Evolutionary conservation across 2,329 filamentous ascomycete species (phyloP), one percentile per base, ranked within the genome.

Genomic region (Ophiostoma sp.): DNA sequence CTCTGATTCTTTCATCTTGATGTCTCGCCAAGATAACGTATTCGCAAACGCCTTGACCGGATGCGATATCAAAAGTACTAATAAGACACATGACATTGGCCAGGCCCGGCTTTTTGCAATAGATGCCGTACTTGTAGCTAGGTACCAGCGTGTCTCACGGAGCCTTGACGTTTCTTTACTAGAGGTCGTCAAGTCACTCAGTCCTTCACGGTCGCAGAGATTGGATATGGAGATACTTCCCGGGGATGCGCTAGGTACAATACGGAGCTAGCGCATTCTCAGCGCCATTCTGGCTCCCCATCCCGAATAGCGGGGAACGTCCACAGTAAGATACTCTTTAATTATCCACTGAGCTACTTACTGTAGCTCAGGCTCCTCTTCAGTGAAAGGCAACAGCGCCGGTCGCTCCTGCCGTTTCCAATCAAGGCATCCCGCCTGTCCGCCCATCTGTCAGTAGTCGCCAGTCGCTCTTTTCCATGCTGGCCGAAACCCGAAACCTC

Each of bases 201-300:
- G 27, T 27, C 27, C 27, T 27, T 27, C 27, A 27, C 27, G 27
- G 27, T 27, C 27, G 27, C 27, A 27, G 27, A 27, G 27, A 55
- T 18, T 55, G 49, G 49, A 55, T 55, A 27, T 55, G 18, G 49
- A 55, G 27, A 55, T 55, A 55, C 49, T 55, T 18, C 49, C 49
- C 49, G 12, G 27, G 27, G 49, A 27, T 9, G 27, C 49, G 14
- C 49, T 55, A 55, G 18, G 49, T n/a, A 18, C 27, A 55, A 9
- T 9, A 55, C 49, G 49, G 49, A 27, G 27, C 27, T 55, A 55
- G 49, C 49, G 49, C 49, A 27, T 27, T 11, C 49, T 55, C 49
- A 55, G 49, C 27, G 49, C 49, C 49, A 55, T 55, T 11, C 49
- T 55, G 27, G n/a, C 18, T 55, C 49, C n/a, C 11, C 12, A 55